Percentiles rank a stretch among this genome's conserved stretches.
These are phyloP conservation scores for Pichia kudriavzevii DNA, from an alignment of 1,139 yeast species.

Conservation along the genomic window DNA sequence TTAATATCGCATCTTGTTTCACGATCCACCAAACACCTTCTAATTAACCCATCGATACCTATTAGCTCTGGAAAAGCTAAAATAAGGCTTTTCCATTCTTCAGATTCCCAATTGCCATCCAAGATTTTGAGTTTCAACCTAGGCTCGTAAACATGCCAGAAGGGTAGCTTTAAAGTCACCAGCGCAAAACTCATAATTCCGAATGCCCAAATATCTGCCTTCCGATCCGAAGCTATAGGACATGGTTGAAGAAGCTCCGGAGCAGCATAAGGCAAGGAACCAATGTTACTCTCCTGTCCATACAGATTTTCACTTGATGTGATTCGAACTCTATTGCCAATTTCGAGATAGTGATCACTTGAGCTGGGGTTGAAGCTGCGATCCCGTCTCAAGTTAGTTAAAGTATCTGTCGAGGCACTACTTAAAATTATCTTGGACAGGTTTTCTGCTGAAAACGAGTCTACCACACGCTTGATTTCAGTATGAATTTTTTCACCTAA, in stretches of 20 bases:
- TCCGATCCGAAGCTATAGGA: constrained; percentile 57
- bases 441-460: too few species aligned
- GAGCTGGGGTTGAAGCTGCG: too few species aligned
- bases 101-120: constrained; percentile 52
- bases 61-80: not conserved
- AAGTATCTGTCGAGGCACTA: too few species aligned
- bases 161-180: constrained; percentile 70
- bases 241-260: constrained; percentile 70
- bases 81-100: constrained; percentile 15
- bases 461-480: constrained; percentile 3
- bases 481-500: not conserved
- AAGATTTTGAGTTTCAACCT: constrained; percentile 65
- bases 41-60: constrained; percentile 3
- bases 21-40: constrained; percentile 20
- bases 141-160: constrained; percentile 77
- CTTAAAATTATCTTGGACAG: too few species aligned
- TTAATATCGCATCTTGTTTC: constrained; percentile 21
- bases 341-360: too few species aligned
- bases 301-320: not conserved
- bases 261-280: constrained; percentile 87
- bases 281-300: constrained; percentile 42
- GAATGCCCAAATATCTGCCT: constrained; percentile 85
- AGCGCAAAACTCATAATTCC: constrained; percentile 74
- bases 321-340: too few species aligned
- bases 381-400: too few species aligned